These are phyloP conservation scores for Hemisphaericaspora xylofermentans DNA, from an alignment of 1,139 yeast species.

Conservation along the genomic window DNA sequence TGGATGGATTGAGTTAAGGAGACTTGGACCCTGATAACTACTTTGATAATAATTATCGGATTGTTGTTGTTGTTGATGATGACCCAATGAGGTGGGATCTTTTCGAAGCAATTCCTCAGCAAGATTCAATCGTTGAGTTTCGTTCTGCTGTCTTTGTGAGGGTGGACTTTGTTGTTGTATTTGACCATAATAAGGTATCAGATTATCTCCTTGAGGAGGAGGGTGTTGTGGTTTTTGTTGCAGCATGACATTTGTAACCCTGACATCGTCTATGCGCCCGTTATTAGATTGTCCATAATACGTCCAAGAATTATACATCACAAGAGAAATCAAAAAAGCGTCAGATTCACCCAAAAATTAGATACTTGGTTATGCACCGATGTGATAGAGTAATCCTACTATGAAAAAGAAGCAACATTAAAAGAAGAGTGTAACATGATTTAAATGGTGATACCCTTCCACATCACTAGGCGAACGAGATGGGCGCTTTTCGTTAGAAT, in stretches of 20 bases:
- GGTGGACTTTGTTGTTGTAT: background rate
- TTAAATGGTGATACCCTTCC: background rate
- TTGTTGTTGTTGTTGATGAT: background rate
- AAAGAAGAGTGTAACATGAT: background rate
- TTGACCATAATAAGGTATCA: background rate
- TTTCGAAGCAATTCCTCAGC: conserved; percentile 1
- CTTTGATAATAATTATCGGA: background rate
- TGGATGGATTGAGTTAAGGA: background rate
- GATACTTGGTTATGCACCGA: too few species aligned
- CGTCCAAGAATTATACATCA: background rate
- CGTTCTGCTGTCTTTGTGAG: background rate
- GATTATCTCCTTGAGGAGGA: background rate
- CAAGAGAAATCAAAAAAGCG: background rate
- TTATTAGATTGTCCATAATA: background rate
- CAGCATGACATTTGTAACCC: background rate
- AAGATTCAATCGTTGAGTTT: conserved; percentile 1
- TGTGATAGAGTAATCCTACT: too few species aligned
- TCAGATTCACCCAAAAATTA: background rate
- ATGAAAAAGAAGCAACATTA: background rate
- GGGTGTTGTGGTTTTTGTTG: conserved; percentile 10
- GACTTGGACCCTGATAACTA: background rate
- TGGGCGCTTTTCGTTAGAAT: background rate
- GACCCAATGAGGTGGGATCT: background rate
- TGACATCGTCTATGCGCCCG: background rate
- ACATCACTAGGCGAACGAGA: background rate